Evolutionary conservation across 495 filamentous ascomycete species (phyloP).

Genomic region (Penicillium tannophilum): DNA sequence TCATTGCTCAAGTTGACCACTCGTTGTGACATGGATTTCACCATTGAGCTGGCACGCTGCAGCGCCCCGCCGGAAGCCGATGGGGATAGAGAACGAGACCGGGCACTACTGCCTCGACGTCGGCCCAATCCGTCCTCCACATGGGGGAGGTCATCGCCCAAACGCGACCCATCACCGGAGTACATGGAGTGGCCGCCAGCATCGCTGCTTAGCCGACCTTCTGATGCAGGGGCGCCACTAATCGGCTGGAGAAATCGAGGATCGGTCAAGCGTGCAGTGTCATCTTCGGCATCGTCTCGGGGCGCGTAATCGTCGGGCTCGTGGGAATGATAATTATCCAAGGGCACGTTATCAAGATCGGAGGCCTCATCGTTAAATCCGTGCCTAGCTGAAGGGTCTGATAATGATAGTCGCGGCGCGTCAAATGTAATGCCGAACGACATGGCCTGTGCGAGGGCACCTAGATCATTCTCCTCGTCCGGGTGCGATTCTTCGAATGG

Average conservation of each 20-base stretch:
- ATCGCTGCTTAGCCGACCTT: slow-evolving; percentile 60
- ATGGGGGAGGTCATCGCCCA: slow-evolving; percentile 65
- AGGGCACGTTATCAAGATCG: slow-evolving; percentile 36
- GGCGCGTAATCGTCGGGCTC: slow-evolving; percentile 55
- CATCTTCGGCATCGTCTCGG: slow-evolving; percentile 56
- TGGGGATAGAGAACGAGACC: slow-evolving; percentile 65
- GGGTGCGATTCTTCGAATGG: slow-evolving; percentile 29
- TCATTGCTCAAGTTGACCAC: slow-evolving; percentile 97
- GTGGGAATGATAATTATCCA: slow-evolving; percentile 30
- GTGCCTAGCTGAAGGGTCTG: slow-evolving; percentile 20
- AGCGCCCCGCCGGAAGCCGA: slow-evolving; percentile 68
- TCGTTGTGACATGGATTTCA: slow-evolving; percentile 95
- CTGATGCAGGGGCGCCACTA: slow-evolving; percentile 54
- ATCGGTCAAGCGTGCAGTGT: slow-evolving; percentile 68
- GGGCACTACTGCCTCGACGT: slow-evolving; percentile 52
- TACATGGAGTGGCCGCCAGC: slow-evolving; percentile 59
- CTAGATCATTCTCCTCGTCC: slow-evolving; percentile 44
- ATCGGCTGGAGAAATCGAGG: slow-evolving; percentile 65
- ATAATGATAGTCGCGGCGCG: slow-evolving; percentile 29
- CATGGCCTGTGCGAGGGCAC: slow-evolving; percentile 61
- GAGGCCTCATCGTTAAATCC: slow-evolving; percentile 30
- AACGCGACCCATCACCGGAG: slow-evolving; percentile 48
- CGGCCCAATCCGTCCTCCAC: slow-evolving; percentile 52
- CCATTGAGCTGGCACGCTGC: slow-evolving; percentile 81
- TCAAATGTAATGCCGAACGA: slow-evolving; percentile 62